phyloP scores from a whole-genome alignment of 2,329 filamentous ascomycete species.

The Fusarium falciforme region DNA sequence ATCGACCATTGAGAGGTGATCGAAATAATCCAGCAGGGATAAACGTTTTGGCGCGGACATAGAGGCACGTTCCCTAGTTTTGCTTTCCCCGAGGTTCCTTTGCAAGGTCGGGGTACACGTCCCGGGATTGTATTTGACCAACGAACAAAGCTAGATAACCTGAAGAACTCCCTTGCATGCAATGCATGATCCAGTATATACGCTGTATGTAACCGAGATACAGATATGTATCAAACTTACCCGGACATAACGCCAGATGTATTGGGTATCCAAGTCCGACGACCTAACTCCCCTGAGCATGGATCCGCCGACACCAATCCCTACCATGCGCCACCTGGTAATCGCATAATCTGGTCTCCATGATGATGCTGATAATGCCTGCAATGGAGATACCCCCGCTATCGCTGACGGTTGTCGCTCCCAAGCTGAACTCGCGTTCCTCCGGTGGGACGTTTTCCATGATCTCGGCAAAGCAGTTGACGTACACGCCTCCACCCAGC shows the following conservation, averaged over 20 bases:
- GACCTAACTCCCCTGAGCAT: slow-evolving; percentile 44
- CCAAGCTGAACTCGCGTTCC: slow-evolving; percentile 91
- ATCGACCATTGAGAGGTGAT: slow-evolving; percentile 16
- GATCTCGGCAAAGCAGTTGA: slow-evolving; percentile 96
- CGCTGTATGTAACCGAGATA: neutral
- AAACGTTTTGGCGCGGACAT: neutral
- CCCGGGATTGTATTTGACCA: neutral
- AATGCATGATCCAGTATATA: neutral
- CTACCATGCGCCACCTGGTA: slow-evolving; percentile 87
- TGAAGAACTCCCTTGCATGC: neutral
- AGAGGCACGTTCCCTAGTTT: neutral
- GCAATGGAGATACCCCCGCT: slow-evolving; percentile 91
- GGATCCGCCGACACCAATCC: slow-evolving; percentile 75
- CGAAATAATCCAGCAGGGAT: slow-evolving; percentile 9
- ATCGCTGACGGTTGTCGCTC: slow-evolving; percentile 92
- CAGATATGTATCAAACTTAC: neutral
- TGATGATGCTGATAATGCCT: slow-evolving; percentile 82
- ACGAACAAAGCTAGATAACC: neutral
- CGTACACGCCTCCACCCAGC: slow-evolving; percentile 91
- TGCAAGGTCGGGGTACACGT: neutral
- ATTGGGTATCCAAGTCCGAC: neutral
- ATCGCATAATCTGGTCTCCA: slow-evolving; percentile 84
- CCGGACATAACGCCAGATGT: slow-evolving; percentile 3
- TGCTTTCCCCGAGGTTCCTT: neutral
- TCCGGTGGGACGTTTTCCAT: slow-evolving; percentile 80